These are phyloP conservation scores for Chalciporus chontae DNA, from an alignment of 768 basidiomycete genomes.

Conservation along the genomic window DNA sequence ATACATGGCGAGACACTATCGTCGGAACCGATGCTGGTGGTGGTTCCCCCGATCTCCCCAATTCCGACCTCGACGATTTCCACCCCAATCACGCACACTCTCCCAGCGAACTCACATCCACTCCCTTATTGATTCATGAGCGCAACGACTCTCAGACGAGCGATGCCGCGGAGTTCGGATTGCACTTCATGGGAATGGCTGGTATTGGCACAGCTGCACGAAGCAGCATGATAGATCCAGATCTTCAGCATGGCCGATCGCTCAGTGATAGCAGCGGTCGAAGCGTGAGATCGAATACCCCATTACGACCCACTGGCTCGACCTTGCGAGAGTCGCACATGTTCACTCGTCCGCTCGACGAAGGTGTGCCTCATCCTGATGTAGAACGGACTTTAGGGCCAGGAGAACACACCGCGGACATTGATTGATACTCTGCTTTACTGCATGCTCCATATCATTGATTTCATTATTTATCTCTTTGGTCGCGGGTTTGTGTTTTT, in stretches of 20 bases:
- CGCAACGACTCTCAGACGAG: conserved; percentile 10
- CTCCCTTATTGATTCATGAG: conserved; percentile 34
- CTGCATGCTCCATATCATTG: too few relatives aligned
- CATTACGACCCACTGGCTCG: conserved; percentile 3
- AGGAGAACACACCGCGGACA: background rate
- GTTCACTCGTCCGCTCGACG: background rate
- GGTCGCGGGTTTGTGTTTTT: background rate
- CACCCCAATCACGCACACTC: conserved; percentile 22
- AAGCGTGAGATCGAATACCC: conserved; percentile 5
- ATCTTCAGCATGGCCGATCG: conserved; percentile 7
- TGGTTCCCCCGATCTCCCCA: conserved; percentile 12
- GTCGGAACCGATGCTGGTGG: conserved; percentile 25
- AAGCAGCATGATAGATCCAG: conserved; percentile 25
- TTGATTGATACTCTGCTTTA: background rate
- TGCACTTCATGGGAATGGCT: conserved; percentile 35
- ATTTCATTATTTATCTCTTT: background rate
- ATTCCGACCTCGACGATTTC: background rate
- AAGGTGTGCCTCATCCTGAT: background rate
- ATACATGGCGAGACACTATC: conserved; percentile 28
- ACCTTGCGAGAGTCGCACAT: conserved; percentile 7
- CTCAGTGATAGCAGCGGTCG: conserved; percentile 13
- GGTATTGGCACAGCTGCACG: conserved; percentile 44
- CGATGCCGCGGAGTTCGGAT: conserved; percentile 22
- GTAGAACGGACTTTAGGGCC: conserved; percentile 9
- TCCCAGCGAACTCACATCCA: conserved; percentile 25